Base-by-base conservation (phyloP, 2,329 filamentous ascomycete species). In the Drechslerella dactyloides region DNA sequence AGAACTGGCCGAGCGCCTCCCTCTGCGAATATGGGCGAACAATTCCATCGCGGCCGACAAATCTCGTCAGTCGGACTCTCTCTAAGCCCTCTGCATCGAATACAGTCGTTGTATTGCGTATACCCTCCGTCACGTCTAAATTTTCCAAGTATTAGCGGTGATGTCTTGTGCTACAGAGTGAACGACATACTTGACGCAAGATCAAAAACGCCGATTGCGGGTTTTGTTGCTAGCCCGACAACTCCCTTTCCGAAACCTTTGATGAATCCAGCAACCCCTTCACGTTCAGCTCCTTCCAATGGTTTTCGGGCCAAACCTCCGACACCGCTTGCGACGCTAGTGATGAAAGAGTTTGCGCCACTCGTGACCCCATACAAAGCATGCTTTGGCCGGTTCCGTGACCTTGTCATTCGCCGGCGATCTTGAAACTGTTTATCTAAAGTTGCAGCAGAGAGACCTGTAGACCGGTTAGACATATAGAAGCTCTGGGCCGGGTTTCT, bases 401-500 rank as follows among this genome's bases (percentile, higher is more conserved):
- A 90, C 70, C 91, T 88, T 1, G 93, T 93, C 84, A 97, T 99
- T 68, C 96, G 90, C 59, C 94, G 89, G 70, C 93, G 89, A 79
- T 97, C 93, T 79, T 99, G 96, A 82, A 97, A 99, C 78, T 99
- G 93, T 80, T 99, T 97, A 82, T 99, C 94, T 75, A 99, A 85
- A 3, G 93, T 97, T 17, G 94, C 94, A 35, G 93, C 94, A 1
- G 94, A 92, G 53, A 99, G 86, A 69, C 94, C 75, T 76, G 66
- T 21, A n/a, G 37, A 6, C 11, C 1, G 15, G 17, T 64, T 72
- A 53, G 33, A 15, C n/a, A 40, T 15, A 48, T 27, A 21, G 8
- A 42, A 19, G 55, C 51, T 23, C 10, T 5, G 3, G 48, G 7
- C 30, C 10, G 21, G 2, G 8, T 40, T 19, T 46, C 40, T 19